These are phyloP conservation scores for Arthrobotrys sinensis DNA, from an alignment of 2,329 filamentous ascomycete species.

Conservation along the genomic window DNA sequence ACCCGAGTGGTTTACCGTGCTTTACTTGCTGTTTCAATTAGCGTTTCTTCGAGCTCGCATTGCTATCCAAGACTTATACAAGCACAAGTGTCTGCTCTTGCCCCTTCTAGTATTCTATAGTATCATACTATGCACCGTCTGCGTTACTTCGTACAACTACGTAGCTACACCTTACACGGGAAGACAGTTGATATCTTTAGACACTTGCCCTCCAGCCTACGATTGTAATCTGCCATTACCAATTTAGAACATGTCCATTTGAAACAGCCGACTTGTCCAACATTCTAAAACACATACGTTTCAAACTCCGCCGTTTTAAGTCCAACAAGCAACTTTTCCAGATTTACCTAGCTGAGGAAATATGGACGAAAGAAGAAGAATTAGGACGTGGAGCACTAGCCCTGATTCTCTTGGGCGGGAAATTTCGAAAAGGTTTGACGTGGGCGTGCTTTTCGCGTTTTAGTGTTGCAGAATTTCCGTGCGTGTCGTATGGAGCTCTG, in stretches of 20 bases:
- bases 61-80: constrained; percentile 22
- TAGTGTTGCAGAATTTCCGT: constrained; percentile 32
- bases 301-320: constrained; percentile 35
- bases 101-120: not conserved
- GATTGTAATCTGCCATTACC: not conserved
- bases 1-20: constrained; percentile 9
- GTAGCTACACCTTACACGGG: not conserved
- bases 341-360: not conserved
- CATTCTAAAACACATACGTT: constrained; percentile 18
- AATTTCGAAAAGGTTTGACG: not conserved
- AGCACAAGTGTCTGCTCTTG: constrained; percentile 1
- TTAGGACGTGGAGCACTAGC: not conserved
- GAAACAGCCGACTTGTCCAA: constrained; percentile 10
- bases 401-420: not conserved
- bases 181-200: not conserved
- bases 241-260: constrained; percentile 15
- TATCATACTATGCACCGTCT: not conserved
- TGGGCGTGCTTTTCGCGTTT: constrained; percentile 33
- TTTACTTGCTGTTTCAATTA: constrained; percentile 39
- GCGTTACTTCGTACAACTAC: constrained; percentile 1
- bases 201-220: not conserved
- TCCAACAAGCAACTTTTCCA: not conserved
- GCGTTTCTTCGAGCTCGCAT: constrained; percentile 23
- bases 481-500: constrained; percentile 25
- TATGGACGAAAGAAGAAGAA: not conserved